These are phyloP conservation scores for Hanseniaspora sp. DNA, from an alignment of 1,139 yeast species.

Conservation along the genomic window DNA sequence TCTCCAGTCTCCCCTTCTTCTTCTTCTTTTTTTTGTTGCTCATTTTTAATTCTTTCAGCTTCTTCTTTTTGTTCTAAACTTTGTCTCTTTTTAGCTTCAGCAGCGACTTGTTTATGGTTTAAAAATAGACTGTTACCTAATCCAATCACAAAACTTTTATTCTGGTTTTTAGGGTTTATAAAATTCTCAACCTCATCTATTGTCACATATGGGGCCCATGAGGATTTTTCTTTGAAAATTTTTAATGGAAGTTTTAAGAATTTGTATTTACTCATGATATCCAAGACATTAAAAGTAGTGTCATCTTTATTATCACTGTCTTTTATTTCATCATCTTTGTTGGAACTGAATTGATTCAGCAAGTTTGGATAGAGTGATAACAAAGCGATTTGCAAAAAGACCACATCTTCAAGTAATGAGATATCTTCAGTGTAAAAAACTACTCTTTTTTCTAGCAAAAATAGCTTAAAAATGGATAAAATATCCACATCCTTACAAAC, in stretches of 20 bases:
- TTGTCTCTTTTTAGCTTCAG: background rate
- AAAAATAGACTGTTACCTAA: conserved; percentile 11
- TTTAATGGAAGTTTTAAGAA: conserved; percentile 78
- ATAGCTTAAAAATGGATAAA: conserved; percentile 54
- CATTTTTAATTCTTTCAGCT: background rate
- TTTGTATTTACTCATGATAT: conserved; percentile 55
- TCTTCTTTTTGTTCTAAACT: background rate
- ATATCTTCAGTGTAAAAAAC: conserved; percentile 53
- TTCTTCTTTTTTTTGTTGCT: background rate
- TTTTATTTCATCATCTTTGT: conserved; percentile 28
- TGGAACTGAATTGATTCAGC: conserved; percentile 49
- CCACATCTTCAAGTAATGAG: conserved; percentile 46
- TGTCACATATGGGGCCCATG: conserved; percentile 10
- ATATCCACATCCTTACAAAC: conserved; percentile 30
- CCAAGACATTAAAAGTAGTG: conserved; percentile 56
- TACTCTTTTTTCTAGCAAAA: conserved; percentile 56
- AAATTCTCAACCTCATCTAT: conserved; percentile 9
- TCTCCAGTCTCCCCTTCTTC: background rate
- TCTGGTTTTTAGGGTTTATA: background rate
- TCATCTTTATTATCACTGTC: conserved; percentile 40
- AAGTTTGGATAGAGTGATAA: conserved; percentile 59
- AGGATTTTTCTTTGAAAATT: conserved; percentile 42
- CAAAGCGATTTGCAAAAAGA: conserved; percentile 50
- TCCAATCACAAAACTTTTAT: conserved; percentile 4
- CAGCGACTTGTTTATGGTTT: conserved; percentile 6